A percentile compares a stretch with the other conserved stretches of the same genome.
phyloP scores from a whole-genome alignment of 2,329 filamentous ascomycete species.

The Fonsecaea multimorphosa region DNA sequence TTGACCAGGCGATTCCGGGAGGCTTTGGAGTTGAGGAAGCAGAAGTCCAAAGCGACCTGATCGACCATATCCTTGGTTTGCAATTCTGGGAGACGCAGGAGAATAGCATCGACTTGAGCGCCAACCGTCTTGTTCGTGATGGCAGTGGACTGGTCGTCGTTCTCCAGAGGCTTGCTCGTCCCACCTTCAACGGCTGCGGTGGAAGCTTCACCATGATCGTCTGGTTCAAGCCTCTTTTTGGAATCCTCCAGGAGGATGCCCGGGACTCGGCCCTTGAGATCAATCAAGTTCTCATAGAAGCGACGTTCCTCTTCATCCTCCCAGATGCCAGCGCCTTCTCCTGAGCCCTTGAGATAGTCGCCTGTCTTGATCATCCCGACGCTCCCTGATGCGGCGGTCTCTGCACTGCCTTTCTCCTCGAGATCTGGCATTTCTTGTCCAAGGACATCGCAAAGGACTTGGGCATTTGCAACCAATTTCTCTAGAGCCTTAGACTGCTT shows the following conservation, averaged over 20 bases:
- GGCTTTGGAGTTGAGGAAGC: conserved; percentile 97
- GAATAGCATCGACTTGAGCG: conserved; percentile 89
- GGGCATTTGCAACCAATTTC: conserved; percentile 85
- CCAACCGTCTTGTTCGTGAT: conserved; percentile 98
- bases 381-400: conserved; percentile 70
- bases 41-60: conserved; percentile 92
- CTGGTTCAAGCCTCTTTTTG: conserved; percentile 83
- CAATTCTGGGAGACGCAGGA: conserved; percentile 86
- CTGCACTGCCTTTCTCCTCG: conserved; percentile 77
- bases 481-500: conserved; percentile 92
- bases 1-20: conserved; percentile 94
- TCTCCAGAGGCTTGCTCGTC: conserved; percentile 59
- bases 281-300: conserved; percentile 96
- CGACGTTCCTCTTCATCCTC: conserved; percentile 97
- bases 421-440: conserved; percentile 93
- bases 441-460: conserved; percentile 85
- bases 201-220: conserved; percentile 80
- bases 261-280: conserved; percentile 94
- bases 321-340: conserved; percentile 94
- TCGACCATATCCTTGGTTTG: conserved; percentile 92
- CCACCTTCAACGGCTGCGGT: conserved; percentile 51
- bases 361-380: conserved; percentile 94
- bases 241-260: conserved; percentile 90
- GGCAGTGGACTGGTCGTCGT: conserved; percentile 85
- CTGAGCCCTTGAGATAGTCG: conserved; percentile 88